Evolutionary conservation across 129 eudicot genomes (phyloP), one percentile per base, ranked within the genome.

Genomic region (Dittrichia graveolens): DNA sequence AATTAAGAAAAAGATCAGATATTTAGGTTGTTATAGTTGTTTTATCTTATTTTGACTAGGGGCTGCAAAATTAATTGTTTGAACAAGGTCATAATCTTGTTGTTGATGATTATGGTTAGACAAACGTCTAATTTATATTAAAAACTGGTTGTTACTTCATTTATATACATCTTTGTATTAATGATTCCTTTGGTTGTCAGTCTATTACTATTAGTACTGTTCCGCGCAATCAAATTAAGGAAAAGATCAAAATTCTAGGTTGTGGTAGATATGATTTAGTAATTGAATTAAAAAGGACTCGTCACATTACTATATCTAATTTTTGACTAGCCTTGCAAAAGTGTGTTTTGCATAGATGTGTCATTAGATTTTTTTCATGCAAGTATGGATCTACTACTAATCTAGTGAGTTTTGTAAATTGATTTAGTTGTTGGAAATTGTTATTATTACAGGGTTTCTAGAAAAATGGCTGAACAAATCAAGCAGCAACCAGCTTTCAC

Each of bases 401-500:
- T 56, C 66, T 56, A 43, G 18, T 39, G 37, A 58, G 12, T 59
- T 50, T 39, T 48, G 6, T 63, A 12, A 64, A 40, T 65, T 5
- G 2, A 14, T 37, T 45, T 37, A 1, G 31, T 19, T 56, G 0
- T 76, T 37, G 19, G 9, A 11, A 67, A 19, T 18, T 45, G 31
- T 24, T 24, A n/a, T 46, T 71, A 5, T 15, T 50, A 5, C 19
- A 77, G 78, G 78, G 45, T 61, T 67, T 54, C 61, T 41, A 40
- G 73, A 41, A 77, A 52, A 76, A 89, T 89, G 96, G 96, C 91
- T 54, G 96, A 86, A 53, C 79, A 80, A 81, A 85, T 54, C 57
- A 85, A 81, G 75, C 85, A 79, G 43, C 88, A 88, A 60, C 81
- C 89, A 47, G 82, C 83, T 15, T 88, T 85, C 72, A 46, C 68